Percentiles rank a stretch among this genome's conserved stretches.
These are phyloP conservation scores for Pseudopyrenochaeta lycopersici DNA, from an alignment of 2,329 filamentous ascomycete genomes.

Conservation along the genomic window DNA sequence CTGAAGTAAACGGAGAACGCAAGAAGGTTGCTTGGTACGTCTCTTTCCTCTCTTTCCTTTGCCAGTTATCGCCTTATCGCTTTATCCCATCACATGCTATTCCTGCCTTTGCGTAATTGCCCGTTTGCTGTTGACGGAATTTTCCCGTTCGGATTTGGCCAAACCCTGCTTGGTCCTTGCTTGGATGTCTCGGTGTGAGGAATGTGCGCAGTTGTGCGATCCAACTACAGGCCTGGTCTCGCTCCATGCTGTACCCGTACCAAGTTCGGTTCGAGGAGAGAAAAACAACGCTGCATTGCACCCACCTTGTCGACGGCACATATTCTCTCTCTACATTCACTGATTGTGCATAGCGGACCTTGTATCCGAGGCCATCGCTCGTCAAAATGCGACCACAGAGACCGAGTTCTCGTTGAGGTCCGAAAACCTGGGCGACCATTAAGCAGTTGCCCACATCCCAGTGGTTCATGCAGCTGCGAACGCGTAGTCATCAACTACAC, in stretches of 20 bases:
- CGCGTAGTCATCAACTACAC: conserved; percentile 64
- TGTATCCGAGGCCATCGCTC: conserved; percentile 80
- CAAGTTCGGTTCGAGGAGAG: too few species aligned
- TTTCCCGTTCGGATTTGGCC: too few species aligned
- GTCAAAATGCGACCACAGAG: conserved; percentile 76
- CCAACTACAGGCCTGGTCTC: too few species aligned
- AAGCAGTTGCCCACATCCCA: conserved; percentile 73
- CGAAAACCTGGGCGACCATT: conserved; percentile 76
- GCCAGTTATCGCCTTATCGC: not conserved
- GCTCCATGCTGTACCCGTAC: not conserved
- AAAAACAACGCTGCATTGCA: too few species aligned
- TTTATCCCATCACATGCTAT: not conserved
- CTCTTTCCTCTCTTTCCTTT: not conserved
- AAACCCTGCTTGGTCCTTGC: too few species aligned
- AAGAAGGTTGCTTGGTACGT: conserved; percentile 80
- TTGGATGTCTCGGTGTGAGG: too few species aligned
- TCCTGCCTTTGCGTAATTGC: not conserved
- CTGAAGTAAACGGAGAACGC: conserved; percentile 71
- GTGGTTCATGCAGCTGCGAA: conserved; percentile 69
- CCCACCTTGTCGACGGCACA: not conserved
- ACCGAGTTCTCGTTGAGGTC: conserved; percentile 74
- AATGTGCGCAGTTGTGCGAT: too few species aligned
- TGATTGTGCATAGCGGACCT: conserved; percentile 65
- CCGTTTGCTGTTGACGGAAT: too few species aligned
- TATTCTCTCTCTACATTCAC: conserved; percentile 3